Conservation (phyloP, 345 rosid genomes). For the Sonneratia caseolaris region DNA sequence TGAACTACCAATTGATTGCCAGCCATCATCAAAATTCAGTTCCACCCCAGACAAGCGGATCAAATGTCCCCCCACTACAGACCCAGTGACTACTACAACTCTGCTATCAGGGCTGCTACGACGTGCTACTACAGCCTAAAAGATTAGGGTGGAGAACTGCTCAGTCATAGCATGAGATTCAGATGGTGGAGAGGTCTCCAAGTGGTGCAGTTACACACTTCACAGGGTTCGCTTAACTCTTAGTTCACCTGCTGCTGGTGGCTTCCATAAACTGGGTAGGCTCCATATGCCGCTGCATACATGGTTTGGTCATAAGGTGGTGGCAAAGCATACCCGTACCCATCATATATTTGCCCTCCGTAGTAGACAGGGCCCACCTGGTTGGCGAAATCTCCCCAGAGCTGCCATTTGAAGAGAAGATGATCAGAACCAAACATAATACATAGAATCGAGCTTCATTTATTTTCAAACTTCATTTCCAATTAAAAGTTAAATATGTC, state of each 20-base stretch:
- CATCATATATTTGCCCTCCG: conserved; percentile 68
- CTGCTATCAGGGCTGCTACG: neutral
- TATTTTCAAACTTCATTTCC: no score
- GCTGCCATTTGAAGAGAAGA: conserved; percentile 25
- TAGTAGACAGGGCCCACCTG: conserved; percentile 76
- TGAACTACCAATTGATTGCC: conserved; percentile 1
- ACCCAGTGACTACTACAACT: conserved; percentile 6
- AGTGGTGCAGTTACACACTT: neutral
- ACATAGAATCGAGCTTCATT: neutral
- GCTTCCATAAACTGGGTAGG: conserved; percentile 67
- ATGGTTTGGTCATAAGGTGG: conserved; percentile 68
- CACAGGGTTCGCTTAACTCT: conserved; percentile 7
- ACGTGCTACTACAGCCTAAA: neutral
- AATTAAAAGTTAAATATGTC: no score
- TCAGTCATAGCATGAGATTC: conserved; percentile 10
- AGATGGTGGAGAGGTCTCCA: neutral
- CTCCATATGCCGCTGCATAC: conserved; percentile 64
- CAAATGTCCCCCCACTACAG: conserved; percentile 26
- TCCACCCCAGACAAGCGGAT: conserved; percentile 38
- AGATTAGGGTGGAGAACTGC: neutral
- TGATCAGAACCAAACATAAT: neutral
- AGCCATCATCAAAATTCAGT: conserved; percentile 52
- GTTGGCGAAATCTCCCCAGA: conserved; percentile 58
- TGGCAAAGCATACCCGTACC: conserved; percentile 71
- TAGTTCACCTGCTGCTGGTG: conserved; percentile 95